Evolutionary conservation across 208 protist species (phyloP).

Genomic region (Leishmania tropica): DNA sequence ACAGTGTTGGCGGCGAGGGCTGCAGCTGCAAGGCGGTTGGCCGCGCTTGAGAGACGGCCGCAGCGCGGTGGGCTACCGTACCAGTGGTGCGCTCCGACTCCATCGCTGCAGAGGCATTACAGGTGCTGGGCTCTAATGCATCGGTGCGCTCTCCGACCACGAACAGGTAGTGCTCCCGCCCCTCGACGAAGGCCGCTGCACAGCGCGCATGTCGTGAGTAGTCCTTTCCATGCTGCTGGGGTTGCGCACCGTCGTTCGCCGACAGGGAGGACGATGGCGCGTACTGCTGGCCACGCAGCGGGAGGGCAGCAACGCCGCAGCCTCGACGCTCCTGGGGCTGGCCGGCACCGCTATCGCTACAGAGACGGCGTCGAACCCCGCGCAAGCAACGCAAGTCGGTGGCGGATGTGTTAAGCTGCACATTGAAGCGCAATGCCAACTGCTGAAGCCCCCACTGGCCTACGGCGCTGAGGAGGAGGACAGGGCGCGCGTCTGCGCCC

Average conservation of each 20-base stretch:
- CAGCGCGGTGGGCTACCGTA: background rate
- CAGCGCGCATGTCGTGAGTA: background rate
- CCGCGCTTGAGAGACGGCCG: background rate
- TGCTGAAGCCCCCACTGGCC: conserved; percentile 54
- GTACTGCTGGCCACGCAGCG: conserved; percentile 20
- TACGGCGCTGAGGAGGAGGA: conserved; percentile 53
- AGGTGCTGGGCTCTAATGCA: background rate
- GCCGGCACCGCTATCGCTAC: background rate
- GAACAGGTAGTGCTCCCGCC: conserved; percentile 30
- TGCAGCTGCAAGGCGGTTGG: background rate
- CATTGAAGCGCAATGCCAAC: conserved; percentile 51
- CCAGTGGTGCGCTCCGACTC: background rate
- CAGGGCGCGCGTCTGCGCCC: conserved; percentile 38
- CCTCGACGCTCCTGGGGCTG: background rate
- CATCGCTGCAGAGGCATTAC: background rate
- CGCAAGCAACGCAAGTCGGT: conserved; percentile 20
- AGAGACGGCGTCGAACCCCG: conserved; percentile 12
- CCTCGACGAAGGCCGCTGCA: conserved; percentile 17
- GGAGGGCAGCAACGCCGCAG: conserved; percentile 23
- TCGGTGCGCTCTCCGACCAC: conserved; percentile 28
- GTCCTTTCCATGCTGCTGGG: background rate
- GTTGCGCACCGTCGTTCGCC: background rate
- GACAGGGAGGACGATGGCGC: background rate
- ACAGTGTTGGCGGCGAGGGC: background rate
- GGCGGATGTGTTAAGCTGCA: conserved; percentile 42